A percentile compares a stretch with the other conserved stretches of the same genome.
phyloP scores from a whole-genome alignment of 345 rosid genomes.

The Cardamine resedifolia region DNA sequence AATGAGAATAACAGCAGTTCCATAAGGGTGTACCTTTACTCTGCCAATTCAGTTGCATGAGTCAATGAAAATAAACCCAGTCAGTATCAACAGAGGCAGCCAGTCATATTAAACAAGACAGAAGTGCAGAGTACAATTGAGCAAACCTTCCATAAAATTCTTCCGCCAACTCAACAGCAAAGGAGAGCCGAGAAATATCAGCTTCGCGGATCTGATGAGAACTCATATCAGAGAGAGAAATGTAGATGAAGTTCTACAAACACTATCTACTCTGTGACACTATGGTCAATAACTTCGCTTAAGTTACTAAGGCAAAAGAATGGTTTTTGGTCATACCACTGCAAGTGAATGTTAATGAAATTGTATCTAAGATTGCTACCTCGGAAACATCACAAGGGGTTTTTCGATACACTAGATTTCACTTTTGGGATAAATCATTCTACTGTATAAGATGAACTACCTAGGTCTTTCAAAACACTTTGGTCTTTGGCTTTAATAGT shows the following conservation, averaged over 20 bases:
- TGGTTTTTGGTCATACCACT: neutral
- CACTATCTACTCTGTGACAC: neutral
- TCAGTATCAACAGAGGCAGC: constrained; percentile 38
- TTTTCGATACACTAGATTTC: neutral
- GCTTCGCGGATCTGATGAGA: constrained; percentile 88
- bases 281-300: neutral
- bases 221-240: constrained; percentile 24
- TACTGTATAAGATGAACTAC: neutral
- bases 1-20: constrained; percentile 22
- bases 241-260: constrained; percentile 9
- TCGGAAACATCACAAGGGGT: neutral
- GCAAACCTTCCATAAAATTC: constrained; percentile 97
- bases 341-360: neutral
- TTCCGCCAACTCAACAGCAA: constrained; percentile 99
- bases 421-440: neutral
- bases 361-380: neutral
- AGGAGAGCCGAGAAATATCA: constrained; percentile 95
- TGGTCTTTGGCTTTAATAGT: neutral
- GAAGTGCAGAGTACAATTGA: constrained; percentile 14
- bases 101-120: constrained; percentile 8
- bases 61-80: constrained; percentile 44
- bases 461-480: constrained; percentile 5
- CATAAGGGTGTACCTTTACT: constrained; percentile 75
- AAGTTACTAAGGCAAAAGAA: neutral
- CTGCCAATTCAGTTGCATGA: constrained; percentile 48